A percentile compares a stretch with the other conserved stretches of the same genome.
These are phyloP conservation scores for Priceomyces melissophilus DNA, from an alignment of 805 yeast species.

Conservation along the genomic window DNA sequence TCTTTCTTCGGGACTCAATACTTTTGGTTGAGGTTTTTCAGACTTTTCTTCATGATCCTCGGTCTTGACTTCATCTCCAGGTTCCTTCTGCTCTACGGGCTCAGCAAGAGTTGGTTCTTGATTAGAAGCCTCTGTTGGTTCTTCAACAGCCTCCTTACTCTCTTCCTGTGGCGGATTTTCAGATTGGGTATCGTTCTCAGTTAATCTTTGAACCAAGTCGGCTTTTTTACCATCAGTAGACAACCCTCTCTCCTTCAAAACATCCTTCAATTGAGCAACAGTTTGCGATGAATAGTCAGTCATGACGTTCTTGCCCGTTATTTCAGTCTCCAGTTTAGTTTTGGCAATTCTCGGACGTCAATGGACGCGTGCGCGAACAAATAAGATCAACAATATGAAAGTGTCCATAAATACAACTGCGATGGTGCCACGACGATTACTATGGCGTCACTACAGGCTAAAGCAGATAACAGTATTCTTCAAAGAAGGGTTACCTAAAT, in stretches of 20 bases:
- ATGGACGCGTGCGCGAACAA: conserved; percentile 6
- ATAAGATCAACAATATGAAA: too few relatives aligned
- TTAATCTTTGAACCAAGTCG: conserved; percentile 65
- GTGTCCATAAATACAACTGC: too few relatives aligned
- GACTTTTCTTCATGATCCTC: conserved; percentile 12
- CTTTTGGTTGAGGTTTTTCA: conserved; percentile 35
- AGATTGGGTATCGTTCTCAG: conserved; percentile 45
- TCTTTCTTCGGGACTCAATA: conserved; percentile 63
- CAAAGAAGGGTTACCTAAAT: too few relatives aligned
- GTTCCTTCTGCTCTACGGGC: conserved; percentile 10
- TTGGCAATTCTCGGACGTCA: not conserved
- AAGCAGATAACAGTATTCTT: too few relatives aligned
- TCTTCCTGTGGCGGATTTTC: conserved; percentile 8
- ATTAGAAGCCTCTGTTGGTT: conserved; percentile 12
- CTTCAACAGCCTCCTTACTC: conserved; percentile 14
- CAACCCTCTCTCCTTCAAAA: conserved; percentile 64
- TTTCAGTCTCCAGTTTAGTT: not conserved
- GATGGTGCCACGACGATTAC: too few relatives aligned
- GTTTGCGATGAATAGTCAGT: conserved; percentile 60
- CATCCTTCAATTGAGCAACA: conserved; percentile 81
- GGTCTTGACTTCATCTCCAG: conserved; percentile 10
- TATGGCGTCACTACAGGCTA: too few relatives aligned
- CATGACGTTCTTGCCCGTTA: conserved; percentile 30
- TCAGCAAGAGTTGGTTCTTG: conserved; percentile 11
- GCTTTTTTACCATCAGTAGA: conserved; percentile 76